These are phyloP conservation scores for Papiliotrema nemorosa DNA, from an alignment of 1,284 basidiomycete genomes.

Conservation along the genomic window DNA sequence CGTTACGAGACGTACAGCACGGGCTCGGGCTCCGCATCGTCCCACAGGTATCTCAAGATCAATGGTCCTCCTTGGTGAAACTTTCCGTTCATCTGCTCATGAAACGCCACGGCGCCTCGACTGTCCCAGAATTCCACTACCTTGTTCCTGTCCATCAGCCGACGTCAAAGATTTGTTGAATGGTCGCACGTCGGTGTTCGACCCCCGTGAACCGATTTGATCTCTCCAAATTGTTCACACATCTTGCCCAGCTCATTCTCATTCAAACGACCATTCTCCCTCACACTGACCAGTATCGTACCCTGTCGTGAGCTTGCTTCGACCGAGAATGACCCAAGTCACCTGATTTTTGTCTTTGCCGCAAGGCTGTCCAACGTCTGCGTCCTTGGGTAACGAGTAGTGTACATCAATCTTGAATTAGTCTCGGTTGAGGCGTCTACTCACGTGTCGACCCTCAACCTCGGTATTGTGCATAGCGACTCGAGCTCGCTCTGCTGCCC, in stretches of 20 bases:
- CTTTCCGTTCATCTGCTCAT: constrained; percentile 72
- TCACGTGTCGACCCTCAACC: constrained; percentile 75
- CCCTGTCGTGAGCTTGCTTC: neutral
- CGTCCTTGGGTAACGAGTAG: constrained; percentile 88
- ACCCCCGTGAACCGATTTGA: constrained; percentile 69
- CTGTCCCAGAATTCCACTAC: constrained; percentile 87
- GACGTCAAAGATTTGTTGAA: neutral
- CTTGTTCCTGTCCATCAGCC: constrained; percentile 55
- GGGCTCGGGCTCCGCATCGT: constrained; percentile 56
- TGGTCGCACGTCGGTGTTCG: constrained; percentile 64
- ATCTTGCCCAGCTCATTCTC: constrained; percentile 77
- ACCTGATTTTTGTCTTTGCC: constrained; percentile 88
- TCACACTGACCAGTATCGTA: constrained; percentile 55
- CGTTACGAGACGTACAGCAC: too few species aligned
- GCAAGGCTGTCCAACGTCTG: constrained; percentile 63
- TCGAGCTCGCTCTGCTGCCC: constrained; percentile 84
- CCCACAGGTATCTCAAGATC: constrained; percentile 86
- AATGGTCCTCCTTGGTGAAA: constrained; percentile 79
- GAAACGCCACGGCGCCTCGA: constrained; percentile 73
- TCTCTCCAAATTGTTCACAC: constrained; percentile 83
- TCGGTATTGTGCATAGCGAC: constrained; percentile 80
- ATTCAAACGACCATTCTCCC: constrained; percentile 64
- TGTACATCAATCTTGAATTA: constrained; percentile 87
- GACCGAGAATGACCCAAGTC: too few species aligned
- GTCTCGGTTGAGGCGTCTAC: constrained; percentile 35